These are phyloP conservation scores for Pichia sp. DNA, from an alignment of 1,139 yeast genomes.

Conservation along the genomic window DNA sequence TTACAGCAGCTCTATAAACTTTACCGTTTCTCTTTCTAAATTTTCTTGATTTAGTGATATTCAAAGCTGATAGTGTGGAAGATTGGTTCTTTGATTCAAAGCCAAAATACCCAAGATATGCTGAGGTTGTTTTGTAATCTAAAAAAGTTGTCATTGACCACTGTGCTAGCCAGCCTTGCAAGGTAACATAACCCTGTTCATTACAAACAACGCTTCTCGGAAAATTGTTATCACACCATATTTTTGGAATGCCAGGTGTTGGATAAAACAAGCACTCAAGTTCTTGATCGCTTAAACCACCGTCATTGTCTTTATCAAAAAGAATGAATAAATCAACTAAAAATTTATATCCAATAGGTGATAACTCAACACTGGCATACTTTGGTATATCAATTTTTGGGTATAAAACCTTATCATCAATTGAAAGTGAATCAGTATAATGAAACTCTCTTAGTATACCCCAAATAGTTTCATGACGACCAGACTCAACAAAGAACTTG, in stretches of 20 bases:
- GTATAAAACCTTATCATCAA: constrained; percentile 66
- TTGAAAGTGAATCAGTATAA: constrained; percentile 84
- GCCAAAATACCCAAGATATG: constrained; percentile 84
- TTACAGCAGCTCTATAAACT: constrained; percentile 57
- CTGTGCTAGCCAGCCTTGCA: constrained; percentile 98
- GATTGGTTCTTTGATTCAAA: constrained; percentile 43
- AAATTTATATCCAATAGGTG: constrained; percentile 90
- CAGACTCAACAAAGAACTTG: constrained; percentile 78
- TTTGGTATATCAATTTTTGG: constrained; percentile 76
- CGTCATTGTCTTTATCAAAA: constrained; percentile 92
- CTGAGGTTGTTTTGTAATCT: constrained; percentile 76
- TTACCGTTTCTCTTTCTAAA: constrained; percentile 58
- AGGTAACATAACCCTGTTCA: constrained; percentile 79
- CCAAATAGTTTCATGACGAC: constrained; percentile 96
- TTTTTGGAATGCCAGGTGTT: constrained; percentile 84
- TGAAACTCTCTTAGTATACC: constrained; percentile 81
- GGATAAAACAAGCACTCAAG: constrained; percentile 64
- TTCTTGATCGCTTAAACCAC: constrained; percentile 77
- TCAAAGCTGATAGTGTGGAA: constrained; percentile 47
- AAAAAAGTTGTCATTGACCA: constrained; percentile 95
- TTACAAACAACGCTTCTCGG: constrained; percentile 85
- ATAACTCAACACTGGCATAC: constrained; percentile 77
- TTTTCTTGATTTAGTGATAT: constrained; percentile 76
- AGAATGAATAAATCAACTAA: constrained; percentile 80
- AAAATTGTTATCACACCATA: constrained; percentile 81